Percentiles rank a stretch among this genome's conserved stretches.
phyloP scores from a whole-genome alignment of 2,329 filamentous ascomycete species.

The Grosmannia serpens region DNA sequence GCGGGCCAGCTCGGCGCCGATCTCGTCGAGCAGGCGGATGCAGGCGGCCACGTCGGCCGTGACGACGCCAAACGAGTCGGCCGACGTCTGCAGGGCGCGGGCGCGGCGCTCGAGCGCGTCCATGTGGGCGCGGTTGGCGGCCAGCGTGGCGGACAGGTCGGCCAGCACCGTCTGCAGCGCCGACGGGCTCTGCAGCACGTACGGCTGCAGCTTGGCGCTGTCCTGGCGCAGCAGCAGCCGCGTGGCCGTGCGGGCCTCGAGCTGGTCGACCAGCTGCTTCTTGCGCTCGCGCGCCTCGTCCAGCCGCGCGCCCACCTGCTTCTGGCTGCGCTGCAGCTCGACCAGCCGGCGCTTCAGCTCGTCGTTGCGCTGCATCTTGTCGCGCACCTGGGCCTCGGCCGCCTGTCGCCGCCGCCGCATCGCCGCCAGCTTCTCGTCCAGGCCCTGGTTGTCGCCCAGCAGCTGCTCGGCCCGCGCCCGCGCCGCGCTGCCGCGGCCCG shows the following conservation, averaged over 20 bases:
- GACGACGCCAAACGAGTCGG: conserved; percentile 79
- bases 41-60: conserved; percentile 76
- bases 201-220: conserved; percentile 79
- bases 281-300: conserved; percentile 78
- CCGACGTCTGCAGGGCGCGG: conserved; percentile 83
- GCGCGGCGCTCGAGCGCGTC: conserved; percentile 77
- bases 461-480: conserved; percentile 81
- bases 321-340: conserved; percentile 71
- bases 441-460: conserved; percentile 76
- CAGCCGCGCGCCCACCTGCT: conserved; percentile 69
- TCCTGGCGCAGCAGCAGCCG: conserved; percentile 69
- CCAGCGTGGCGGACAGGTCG: conserved; percentile 69
- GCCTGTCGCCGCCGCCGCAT: conserved; percentile 69
- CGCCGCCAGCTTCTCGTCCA: conserved; percentile 67
- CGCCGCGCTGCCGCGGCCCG: conserved; percentile 78
- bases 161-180: conserved; percentile 71
- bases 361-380: conserved; percentile 78
- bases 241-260: conserved; percentile 61
- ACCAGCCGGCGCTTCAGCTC: conserved; percentile 73
- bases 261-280: conserved; percentile 55
- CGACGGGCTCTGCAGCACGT: conserved; percentile 79
- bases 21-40: conserved; percentile 81
- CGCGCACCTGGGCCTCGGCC: conserved; percentile 69
- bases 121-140: conserved; percentile 70
- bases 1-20: conserved; percentile 70